A percentile compares a stretch with the other conserved stretches of the same genome.
phyloP scores from a whole-genome alignment of 2,329 filamentous ascomycete species.

The Triangularia verruculosa region DNA sequence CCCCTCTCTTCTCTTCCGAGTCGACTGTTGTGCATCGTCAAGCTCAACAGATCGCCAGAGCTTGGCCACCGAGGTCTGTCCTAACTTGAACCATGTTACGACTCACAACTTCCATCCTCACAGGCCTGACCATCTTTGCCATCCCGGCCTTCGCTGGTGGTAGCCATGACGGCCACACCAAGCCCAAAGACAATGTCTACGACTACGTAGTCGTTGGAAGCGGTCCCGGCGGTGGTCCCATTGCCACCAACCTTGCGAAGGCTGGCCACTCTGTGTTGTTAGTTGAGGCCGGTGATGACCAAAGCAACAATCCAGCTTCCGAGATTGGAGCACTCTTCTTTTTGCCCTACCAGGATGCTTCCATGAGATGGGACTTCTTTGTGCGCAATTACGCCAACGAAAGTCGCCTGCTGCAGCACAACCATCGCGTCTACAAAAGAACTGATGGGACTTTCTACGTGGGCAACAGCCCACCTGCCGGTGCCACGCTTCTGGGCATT shows the following conservation, averaged over 20 bases:
- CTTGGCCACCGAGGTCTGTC: not conserved
- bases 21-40: not conserved
- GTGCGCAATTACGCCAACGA: conserved; percentile 53
- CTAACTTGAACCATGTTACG: not conserved
- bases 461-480: conserved; percentile 25
- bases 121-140: conserved; percentile 11
- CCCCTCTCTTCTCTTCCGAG: not conserved
- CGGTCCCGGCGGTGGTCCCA: conserved; percentile 50
- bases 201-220: conserved; percentile 56
- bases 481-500: conserved; percentile 33
- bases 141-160: not conserved
- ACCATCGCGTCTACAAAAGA: conserved; percentile 48
- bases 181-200: conserved; percentile 21
- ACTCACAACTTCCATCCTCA: conserved; percentile 1
- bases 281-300: conserved; percentile 54
- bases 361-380: conserved; percentile 55
- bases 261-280: conserved; percentile 52
- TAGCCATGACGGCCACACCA: conserved; percentile 1
- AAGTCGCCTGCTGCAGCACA: conserved; percentile 43
- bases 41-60: not conserved
- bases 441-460: conserved; percentile 31
- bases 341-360: conserved; percentile 45
- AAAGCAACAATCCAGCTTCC: conserved; percentile 41
- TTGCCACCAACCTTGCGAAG: conserved; percentile 50
- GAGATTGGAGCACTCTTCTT: conserved; percentile 46